phyloP scores from a whole-genome alignment of 208 protist species.

The Trypanosomatidae sp. region DNA sequence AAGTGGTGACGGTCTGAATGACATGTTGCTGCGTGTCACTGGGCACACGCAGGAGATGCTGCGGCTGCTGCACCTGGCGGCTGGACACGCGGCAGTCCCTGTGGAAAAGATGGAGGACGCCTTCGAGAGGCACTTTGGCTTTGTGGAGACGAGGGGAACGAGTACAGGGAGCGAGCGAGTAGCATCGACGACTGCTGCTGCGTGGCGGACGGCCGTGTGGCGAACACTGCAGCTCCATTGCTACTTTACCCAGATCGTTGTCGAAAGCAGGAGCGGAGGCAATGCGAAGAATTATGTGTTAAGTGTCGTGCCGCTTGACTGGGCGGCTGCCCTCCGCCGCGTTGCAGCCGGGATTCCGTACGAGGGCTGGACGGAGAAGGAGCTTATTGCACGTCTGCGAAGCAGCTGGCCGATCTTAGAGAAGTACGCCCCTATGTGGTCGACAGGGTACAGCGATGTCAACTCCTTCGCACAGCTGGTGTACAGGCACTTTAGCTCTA shows the following conservation, averaged over 20 bases:
- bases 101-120: constrained; percentile 6
- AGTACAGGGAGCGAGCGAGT: background rate
- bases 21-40: constrained; percentile 11
- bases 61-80: constrained; percentile 15
- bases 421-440: constrained; percentile 6
- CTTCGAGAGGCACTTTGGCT: constrained; percentile 8
- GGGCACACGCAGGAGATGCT: constrained; percentile 8
- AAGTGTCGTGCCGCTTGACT: constrained; percentile 44
- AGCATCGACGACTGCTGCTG: background rate
- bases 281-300: background rate
- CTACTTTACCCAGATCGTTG: constrained; percentile 5
- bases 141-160: constrained; percentile 4
- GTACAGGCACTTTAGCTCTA: constrained; percentile 30
- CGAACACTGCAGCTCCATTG: constrained; percentile 15
- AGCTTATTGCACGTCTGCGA: constrained; percentile 32
- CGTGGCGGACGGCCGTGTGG: constrained; percentile 15
- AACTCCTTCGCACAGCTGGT: constrained; percentile 43
- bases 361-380: constrained; percentile 65
- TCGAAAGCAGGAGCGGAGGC: background rate
- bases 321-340: constrained; percentile 32
- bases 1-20: background rate
- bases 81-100: constrained; percentile 7
- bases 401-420: constrained; percentile 21
- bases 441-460: constrained; percentile 6
- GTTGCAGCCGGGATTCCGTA: constrained; percentile 43